These are phyloP conservation scores for Eleusine coracana DNA, from an alignment of 176 grass and related monocot species.

Conservation along the genomic window DNA sequence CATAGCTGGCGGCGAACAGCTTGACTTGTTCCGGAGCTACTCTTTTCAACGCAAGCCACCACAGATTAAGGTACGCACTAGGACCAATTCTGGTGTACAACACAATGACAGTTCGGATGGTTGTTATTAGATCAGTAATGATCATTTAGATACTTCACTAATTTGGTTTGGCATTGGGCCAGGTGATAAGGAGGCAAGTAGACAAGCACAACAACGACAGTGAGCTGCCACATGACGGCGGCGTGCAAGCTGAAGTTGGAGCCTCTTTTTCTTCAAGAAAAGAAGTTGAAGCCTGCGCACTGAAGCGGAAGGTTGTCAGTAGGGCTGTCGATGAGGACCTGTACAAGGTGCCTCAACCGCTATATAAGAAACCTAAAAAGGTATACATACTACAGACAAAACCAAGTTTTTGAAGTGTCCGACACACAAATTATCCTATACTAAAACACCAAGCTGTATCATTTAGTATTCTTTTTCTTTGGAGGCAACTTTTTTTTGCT, in stretches of 20 bases:
- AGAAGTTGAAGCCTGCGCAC: background rate
- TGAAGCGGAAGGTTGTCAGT: constrained; percentile 17
- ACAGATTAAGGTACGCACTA: constrained; percentile 5
- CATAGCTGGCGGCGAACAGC: background rate
- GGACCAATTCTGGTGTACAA: no score
- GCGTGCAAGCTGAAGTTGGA: background rate
- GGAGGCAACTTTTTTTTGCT: no score
- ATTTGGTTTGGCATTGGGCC: no score
- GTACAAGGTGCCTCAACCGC: constrained; percentile 69
- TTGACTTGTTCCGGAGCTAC: constrained; percentile 31
- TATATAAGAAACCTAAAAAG: constrained; percentile 55
- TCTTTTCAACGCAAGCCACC: constrained; percentile 51
- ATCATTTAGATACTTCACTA: no score
- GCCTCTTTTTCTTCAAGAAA: no score
- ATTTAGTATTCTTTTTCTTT: no score
- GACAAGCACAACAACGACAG: constrained; percentile 32
- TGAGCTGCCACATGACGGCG: constrained; percentile 25
- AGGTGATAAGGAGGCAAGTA: constrained; percentile 41
- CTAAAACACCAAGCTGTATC: no score
- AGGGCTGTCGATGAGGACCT: constrained; percentile 72
- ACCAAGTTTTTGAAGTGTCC: no score
- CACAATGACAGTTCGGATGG: no score
- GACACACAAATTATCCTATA: no score
- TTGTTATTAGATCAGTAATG: no score
- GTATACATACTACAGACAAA: constrained; percentile 4